These are phyloP conservation scores for Mycena vitilis DNA, from an alignment of 768 basidiomycete genomes.

Conservation along the genomic window DNA sequence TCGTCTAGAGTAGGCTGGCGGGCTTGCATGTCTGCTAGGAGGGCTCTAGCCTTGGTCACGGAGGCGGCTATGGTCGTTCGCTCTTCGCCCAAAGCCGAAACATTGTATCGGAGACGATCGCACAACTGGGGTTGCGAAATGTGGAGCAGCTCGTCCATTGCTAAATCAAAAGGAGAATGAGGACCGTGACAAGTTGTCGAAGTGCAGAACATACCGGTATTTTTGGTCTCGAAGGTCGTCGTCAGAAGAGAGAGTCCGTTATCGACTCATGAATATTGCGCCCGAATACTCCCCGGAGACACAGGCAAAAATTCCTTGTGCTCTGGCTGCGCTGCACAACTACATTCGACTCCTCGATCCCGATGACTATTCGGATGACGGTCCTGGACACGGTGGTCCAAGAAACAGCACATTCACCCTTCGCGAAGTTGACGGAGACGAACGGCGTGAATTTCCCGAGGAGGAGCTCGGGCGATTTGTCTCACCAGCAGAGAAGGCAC, in stretches of 20 bases:
- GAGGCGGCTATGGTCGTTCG: not conserved
- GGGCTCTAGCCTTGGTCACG: not conserved
- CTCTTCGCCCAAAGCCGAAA: conserved; percentile 2
- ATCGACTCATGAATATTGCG: not conserved
- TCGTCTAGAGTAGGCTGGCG: not conserved
- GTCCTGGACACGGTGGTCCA: not conserved
- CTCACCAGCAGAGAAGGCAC: not conserved
- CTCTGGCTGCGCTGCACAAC: not conserved
- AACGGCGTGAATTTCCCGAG: not conserved
- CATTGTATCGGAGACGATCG: not conserved
- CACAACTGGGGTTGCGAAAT: not conserved
- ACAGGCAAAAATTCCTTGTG: conserved; percentile 1
- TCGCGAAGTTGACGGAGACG: not conserved
- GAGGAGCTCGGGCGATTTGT: conserved; percentile 1
- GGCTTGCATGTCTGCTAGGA: not conserved
- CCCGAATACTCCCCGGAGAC: not conserved
- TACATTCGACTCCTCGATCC: not conserved
- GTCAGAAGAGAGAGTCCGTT: not conserved
- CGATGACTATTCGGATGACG: not conserved
- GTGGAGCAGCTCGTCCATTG: no score
- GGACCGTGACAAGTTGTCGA: no score
- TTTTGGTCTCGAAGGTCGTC: no score
- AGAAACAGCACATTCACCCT: not conserved
- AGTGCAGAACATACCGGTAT: no score
- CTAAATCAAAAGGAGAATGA: no score